A percentile compares a stretch with the other conserved stretches of the same genome.
These are phyloP conservation scores for Solanum hybrid DNA, from an alignment of 305 asterid species.

Conservation along the genomic window DNA sequence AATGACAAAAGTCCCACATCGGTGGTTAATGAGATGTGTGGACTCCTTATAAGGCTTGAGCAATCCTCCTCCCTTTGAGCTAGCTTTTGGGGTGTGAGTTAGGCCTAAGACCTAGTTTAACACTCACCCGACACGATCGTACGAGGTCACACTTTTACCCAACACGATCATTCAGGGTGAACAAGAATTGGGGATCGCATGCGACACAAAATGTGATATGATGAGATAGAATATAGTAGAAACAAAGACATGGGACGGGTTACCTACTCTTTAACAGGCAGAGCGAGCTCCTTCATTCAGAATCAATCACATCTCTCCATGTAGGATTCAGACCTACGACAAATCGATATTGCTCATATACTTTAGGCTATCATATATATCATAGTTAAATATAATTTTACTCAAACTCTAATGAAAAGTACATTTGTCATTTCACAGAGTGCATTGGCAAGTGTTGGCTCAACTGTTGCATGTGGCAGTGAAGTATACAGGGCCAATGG, in stretches of 20 bases:
- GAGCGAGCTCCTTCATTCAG: neutral
- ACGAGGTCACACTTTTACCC: neutral
- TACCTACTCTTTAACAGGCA: neutral
- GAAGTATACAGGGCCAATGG: neutral
- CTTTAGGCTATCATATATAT: neutral
- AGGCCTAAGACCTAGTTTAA: no score
- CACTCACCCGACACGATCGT: neutral
- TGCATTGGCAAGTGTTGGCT: neutral
- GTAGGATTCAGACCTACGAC: neutral
- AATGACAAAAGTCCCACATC: no score
- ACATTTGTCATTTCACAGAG: neutral
- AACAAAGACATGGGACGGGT: neutral
- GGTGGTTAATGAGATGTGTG: no score
- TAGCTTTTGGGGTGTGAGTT: no score
- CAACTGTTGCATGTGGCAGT: neutral
- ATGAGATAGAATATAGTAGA: neutral
- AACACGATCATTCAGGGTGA: neutral
- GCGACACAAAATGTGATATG: no score
- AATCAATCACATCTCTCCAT: neutral
- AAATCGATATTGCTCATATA: neutral
- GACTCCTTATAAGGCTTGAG: no score
- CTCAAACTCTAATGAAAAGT: neutral
- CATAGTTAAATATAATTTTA: neutral
- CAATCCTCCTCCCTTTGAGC: no score
- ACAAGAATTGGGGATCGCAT: neutral